Percentiles rank a stretch among this genome's conserved stretches.
phyloP scores from a whole-genome alignment of 257 asterid genomes.

The Knoxia roxburghii region DNA sequence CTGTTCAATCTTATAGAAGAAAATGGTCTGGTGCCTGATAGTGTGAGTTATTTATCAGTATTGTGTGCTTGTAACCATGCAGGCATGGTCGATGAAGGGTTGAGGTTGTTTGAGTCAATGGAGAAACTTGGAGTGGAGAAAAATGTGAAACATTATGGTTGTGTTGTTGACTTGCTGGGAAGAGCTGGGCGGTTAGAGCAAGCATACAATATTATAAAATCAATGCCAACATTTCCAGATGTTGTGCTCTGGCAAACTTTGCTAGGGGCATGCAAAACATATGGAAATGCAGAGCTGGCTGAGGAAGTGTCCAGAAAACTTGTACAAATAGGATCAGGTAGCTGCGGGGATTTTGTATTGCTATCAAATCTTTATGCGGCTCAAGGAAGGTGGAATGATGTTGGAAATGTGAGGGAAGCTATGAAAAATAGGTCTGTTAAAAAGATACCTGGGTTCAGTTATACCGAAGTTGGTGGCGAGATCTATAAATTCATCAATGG shows the following conservation, averaged over 20 bases:
- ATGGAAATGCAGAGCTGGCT: constrained; percentile 69
- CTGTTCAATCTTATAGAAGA: constrained; percentile 36
- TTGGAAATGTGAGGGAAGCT: constrained; percentile 68
- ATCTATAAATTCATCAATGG: constrained; percentile 61
- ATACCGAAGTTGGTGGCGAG: constrained; percentile 51
- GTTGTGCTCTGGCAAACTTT: constrained; percentile 87
- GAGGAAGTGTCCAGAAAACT: constrained; percentile 86
- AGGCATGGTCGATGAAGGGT: constrained; percentile 90
- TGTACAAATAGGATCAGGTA: constrained; percentile 68
- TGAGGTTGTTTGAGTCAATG: constrained; percentile 59
- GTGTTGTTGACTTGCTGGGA: constrained; percentile 80
- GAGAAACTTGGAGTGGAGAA: constrained; percentile 38
- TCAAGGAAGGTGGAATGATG: constrained; percentile 74
- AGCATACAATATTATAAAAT: constrained; percentile 51
- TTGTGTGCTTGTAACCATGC: constrained; percentile 89
- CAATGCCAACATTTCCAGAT: constrained; percentile 63
- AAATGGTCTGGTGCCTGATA: constrained; percentile 40
- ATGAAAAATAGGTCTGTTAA: constrained; percentile 64
- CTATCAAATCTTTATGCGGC: constrained; percentile 83
- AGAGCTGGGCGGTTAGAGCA: constrained; percentile 69
- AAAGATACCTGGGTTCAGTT: constrained; percentile 88
- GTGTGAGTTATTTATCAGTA: constrained; percentile 63
- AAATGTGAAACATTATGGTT: constrained; percentile 82
- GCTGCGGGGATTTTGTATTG: constrained; percentile 84
- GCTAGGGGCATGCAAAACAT: constrained; percentile 71